Percentiles rank a stretch among this genome's conserved stretches.
phyloP scores from a whole-genome alignment of 2,329 filamentous ascomycete species.

The Ophiostoma pallidulum region DNA sequence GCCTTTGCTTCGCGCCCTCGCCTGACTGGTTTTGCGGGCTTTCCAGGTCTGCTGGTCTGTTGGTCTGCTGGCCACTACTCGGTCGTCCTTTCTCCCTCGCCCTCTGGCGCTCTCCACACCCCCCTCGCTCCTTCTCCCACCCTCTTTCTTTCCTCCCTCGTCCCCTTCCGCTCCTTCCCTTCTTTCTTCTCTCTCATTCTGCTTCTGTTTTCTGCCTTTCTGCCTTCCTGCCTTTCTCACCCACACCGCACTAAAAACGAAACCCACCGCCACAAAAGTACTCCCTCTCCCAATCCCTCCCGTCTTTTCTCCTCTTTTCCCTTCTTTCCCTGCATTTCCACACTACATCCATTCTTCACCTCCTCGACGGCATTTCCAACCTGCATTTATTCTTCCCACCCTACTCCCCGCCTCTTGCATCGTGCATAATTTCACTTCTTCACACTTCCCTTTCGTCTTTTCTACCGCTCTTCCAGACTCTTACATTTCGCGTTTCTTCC shows the following conservation, averaged over 20 bases:
- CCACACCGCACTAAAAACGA: conserved; percentile 4
- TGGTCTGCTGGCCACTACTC: conserved; percentile 7
- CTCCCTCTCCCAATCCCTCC: conserved; percentile 9
- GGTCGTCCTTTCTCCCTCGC: neutral
- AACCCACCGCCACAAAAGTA: conserved; percentile 11
- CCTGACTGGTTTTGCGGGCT: neutral
- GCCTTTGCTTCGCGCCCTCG: neutral
- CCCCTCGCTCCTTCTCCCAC: neutral
- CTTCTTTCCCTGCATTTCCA: neutral
- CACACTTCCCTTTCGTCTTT: neutral
- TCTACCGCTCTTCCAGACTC: neutral
- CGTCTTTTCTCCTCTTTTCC: neutral
- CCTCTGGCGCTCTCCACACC: neutral
- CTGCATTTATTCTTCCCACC: neutral
- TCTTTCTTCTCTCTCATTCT: neutral
- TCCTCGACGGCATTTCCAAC: neutral
- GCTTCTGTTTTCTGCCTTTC: neutral
- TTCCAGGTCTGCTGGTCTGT: neutral
- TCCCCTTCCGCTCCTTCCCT: neutral
- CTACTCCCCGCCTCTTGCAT: no score
- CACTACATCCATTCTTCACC: neutral
- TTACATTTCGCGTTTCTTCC: neutral
- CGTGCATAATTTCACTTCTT: neutral
- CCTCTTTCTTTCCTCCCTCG: neutral
- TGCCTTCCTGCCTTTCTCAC: conserved; percentile 1